Base-by-base conservation (phyloP, 2,329 filamentous ascomycete species). In the Exophiala alcalophila region DNA sequence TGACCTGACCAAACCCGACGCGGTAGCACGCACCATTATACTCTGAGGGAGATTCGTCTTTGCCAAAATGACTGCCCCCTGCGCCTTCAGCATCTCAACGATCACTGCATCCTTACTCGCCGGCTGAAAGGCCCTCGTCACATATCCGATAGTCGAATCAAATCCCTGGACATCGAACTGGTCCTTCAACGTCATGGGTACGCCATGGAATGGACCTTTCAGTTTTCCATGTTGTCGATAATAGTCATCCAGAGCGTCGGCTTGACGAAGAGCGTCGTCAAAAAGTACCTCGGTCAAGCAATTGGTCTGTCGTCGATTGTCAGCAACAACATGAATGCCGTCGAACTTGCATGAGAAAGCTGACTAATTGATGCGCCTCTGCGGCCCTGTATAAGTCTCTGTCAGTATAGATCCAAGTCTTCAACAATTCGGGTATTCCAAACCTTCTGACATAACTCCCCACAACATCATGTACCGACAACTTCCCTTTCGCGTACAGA, bases 131-230 rank as follows among this genome's bases (percentile, higher is more conserved):
- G 49, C 39, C 23, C 47, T 33, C 5, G 18, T 19, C 1, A 49
- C 45, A 50, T 81, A 81, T 5, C 79, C 79, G 3, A 82, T 61
- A 0, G 79, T 80, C 0, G 72, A 72, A 39, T 81, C 76, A 3
- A 71, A 58, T 2, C 75, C 78, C 44, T 72, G 72, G 28, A 83
- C 65, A 16, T 81, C 73, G 59, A 82, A 83, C 10, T 78, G 76
- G 37, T 83, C 80, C 57, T 83, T 83, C 9, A 80, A 53, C 4
- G 68, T 72, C 40, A 80, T 66, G 0, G 76, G 76, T 2, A 80
- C 58, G 0, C 74, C 77, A 57, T 77, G 76, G 8, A 74, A 52
- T 14, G 71, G 65, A 3, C 75, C 74, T 53, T 74, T 66, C 10
- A 68, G 52, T 52, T 67, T 65, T 4, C 66, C 66, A 0, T 59